These are phyloP conservation scores for Blumeria graminis DNA, from an alignment of 2,329 filamentous ascomycete species.

Conservation along the genomic window DNA sequence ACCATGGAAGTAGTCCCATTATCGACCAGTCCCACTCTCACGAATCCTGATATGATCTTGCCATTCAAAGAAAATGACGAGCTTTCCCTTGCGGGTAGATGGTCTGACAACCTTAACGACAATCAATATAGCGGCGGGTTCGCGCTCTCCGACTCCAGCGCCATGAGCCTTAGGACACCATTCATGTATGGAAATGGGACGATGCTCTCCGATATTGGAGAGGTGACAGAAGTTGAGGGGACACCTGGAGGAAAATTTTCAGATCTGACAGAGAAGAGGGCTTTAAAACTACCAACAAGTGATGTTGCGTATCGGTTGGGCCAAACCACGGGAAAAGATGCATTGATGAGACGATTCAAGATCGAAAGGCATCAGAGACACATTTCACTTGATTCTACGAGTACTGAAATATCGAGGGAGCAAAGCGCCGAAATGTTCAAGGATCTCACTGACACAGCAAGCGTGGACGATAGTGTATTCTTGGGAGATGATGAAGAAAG, in stretches of 20 bases:
- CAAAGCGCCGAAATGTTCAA: constrained; percentile 25
- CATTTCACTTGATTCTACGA: constrained; percentile 33
- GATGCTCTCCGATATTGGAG: constrained; percentile 41
- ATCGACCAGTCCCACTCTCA: constrained; percentile 63
- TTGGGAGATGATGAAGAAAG: constrained; percentile 46
- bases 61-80: constrained; percentile 43
- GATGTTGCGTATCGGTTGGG: neutral
- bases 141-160: constrained; percentile 20
- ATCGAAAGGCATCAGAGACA: constrained; percentile 24
- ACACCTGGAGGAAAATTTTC: constrained; percentile 20
- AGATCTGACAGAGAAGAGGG: constrained; percentile 12
- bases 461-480: constrained; percentile 39
- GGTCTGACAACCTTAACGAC: constrained; percentile 18
- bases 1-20: constrained; percentile 20
- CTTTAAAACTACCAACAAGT: constrained; percentile 17
- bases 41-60: constrained; percentile 85
- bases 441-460: constrained; percentile 36
- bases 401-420: constrained; percentile 29
- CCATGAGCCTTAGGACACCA: constrained; percentile 29
- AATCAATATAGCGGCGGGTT: constrained; percentile 14
- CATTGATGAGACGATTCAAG: constrained; percentile 23
- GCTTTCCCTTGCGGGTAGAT: constrained; percentile 21
- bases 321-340: constrained; percentile 21
- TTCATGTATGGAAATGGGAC: constrained; percentile 47
- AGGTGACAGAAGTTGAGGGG: constrained; percentile 28